A percentile compares a stretch with the other conserved stretches of the same genome.
phyloP scores from a whole-genome alignment of 2,329 filamentous ascomycete genomes.

The Neodidymelliopsis sp. region DNA sequence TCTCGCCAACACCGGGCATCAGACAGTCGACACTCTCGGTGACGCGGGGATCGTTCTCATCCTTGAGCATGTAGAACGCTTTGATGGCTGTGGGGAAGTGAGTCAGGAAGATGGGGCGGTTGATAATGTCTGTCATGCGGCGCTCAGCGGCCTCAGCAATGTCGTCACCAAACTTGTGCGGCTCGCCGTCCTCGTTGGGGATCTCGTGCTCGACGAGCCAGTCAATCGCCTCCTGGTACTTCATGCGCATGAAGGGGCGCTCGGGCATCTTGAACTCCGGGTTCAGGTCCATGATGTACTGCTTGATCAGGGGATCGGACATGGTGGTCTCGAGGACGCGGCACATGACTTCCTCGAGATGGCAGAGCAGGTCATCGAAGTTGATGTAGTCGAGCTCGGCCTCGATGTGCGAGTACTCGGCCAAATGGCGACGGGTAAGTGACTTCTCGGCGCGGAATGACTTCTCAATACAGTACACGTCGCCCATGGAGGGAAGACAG shows the following conservation, averaged over 20 bases:
- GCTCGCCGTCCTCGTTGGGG: conserved; percentile 88
- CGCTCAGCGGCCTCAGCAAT: conserved; percentile 98
- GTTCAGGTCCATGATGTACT: conserved; percentile 85
- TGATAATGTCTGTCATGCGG: conserved; percentile 96
- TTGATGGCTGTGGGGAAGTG: conserved; percentile 99
- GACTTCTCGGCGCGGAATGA: conserved; percentile 98
- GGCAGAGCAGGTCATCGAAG: conserved; percentile 85
- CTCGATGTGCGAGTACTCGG: conserved; percentile 97
- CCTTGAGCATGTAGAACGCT: conserved; percentile 98
- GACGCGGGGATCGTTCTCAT: conserved; percentile 76
- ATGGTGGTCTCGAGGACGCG: conserved; percentile 81
- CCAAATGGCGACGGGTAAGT: conserved; percentile 89
- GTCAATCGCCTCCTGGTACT: conserved; percentile 89
- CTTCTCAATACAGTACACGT: conserved; percentile 98
- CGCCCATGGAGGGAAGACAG: conserved; percentile 84
- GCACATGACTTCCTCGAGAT: conserved; percentile 89
- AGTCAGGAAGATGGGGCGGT: conserved; percentile 92
- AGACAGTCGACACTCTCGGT: conserved; percentile 90
- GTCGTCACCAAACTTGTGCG: conserved; percentile 93
- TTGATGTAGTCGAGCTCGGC: conserved; percentile 95
- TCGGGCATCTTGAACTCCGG: conserved; percentile 83
- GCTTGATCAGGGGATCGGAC: conserved; percentile 74
- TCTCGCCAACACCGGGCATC: conserved; percentile 96
- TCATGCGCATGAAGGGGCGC: conserved; percentile 93
- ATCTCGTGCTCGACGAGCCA: conserved; percentile 94